A percentile compares a stretch with the other conserved stretches of the same genome.
Conservation (phyloP, 306 rosid genomes). For the Vicia sativa region DNA sequence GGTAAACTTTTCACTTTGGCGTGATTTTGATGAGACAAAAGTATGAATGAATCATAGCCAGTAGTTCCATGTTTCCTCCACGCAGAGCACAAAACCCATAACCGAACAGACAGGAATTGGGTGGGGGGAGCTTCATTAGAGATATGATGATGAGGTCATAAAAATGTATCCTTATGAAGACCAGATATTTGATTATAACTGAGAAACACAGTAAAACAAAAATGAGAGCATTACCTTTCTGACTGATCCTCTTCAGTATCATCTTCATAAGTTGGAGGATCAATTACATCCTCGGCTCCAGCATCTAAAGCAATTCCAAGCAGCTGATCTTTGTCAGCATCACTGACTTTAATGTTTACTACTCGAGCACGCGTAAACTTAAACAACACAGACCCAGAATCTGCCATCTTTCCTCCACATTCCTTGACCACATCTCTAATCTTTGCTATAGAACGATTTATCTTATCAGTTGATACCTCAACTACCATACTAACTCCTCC, state of each 20-base stretch:
- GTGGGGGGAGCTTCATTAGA: constrained; percentile 10
- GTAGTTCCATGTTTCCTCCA: background rate
- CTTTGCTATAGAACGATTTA: constrained; percentile 78
- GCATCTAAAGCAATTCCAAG: constrained; percentile 76
- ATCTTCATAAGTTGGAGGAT: constrained; percentile 77
- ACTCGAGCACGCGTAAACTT: constrained; percentile 85
- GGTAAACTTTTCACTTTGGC: background rate
- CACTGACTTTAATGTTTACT: constrained; percentile 66
- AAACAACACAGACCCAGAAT: constrained; percentile 83
- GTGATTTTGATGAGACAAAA: constrained; percentile 28
- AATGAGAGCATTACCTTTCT: constrained; percentile 57
- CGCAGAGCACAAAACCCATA: constrained; percentile 8
- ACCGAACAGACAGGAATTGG: constrained; percentile 23
- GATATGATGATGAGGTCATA: constrained; percentile 20
- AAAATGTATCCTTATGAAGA: constrained; percentile 1
- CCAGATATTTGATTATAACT: constrained; percentile 19
- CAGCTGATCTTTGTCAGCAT: constrained; percentile 81
- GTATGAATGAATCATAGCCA: constrained; percentile 20
- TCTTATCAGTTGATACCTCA: constrained; percentile 88
- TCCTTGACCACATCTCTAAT: constrained; percentile 84
- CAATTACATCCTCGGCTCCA: constrained; percentile 95
- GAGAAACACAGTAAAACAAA: constrained; percentile 25
- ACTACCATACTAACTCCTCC: constrained; percentile 95
- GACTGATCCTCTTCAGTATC: constrained; percentile 77
- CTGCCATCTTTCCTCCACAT: constrained; percentile 97